These are phyloP conservation scores for Chaetomiaceae sp. DNA, from an alignment of 2,329 filamentous ascomycete genomes.

Conservation along the genomic window DNA sequence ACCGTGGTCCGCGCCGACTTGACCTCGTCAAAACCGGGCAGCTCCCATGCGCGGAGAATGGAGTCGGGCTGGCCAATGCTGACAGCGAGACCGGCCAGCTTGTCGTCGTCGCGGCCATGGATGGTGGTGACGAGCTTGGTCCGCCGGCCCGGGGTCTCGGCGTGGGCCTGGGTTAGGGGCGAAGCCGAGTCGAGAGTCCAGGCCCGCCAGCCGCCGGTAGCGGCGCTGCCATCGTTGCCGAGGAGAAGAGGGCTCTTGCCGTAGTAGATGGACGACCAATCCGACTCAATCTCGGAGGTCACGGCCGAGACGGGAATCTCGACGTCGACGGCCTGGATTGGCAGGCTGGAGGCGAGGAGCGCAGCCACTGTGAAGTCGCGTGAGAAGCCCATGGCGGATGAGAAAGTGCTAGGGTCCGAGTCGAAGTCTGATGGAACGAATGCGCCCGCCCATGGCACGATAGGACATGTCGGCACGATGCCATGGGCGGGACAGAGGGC, in stretches of 20 bases:
- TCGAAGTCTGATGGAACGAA: neutral
- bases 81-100: slow-evolving; percentile 5
- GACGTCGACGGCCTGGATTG: neutral
- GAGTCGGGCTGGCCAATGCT: slow-evolving; percentile 16
- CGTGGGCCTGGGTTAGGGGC: slow-evolving; percentile 1
- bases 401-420: neutral
- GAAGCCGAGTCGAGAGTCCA: slow-evolving; percentile 10
- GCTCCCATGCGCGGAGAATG: slow-evolving; percentile 8
- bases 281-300: slow-evolving; percentile 8
- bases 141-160: slow-evolving; percentile 12
- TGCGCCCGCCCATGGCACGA: neutral
- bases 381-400: neutral
- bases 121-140: slow-evolving; percentile 15
- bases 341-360: neutral
- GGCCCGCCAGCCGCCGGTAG: slow-evolving; percentile 9
- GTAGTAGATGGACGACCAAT: slow-evolving; percentile 17
- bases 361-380: neutral
- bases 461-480: neutral
- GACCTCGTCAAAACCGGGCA: slow-evolving; percentile 7
- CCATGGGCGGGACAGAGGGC: neutral
- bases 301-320: slow-evolving; percentile 9
- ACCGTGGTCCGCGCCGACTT: slow-evolving; percentile 6
- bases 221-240: slow-evolving; percentile 14
- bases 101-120: neutral
- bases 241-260: slow-evolving; percentile 9